phyloP scores from a whole-genome alignment of 331 rosid genomes.

The Spiraea crenata region DNA sequence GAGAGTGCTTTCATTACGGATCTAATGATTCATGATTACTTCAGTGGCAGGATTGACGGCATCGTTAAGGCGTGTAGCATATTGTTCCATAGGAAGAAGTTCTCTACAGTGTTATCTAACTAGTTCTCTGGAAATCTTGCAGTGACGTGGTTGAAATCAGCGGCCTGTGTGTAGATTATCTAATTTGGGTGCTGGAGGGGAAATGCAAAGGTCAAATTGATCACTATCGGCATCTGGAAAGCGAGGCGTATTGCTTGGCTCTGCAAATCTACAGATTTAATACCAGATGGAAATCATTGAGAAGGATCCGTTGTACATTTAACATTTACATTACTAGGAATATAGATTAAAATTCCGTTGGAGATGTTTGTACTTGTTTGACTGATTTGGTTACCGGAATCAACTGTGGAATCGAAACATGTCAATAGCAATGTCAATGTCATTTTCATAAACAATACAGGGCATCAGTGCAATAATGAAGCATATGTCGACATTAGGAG shows the following conservation, averaged over 20 bases:
- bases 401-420: background rate
- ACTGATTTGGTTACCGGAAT: background rate
- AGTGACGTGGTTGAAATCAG: slow-evolving; percentile 12
- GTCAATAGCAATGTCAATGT: background rate
- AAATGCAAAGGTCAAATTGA: no score
- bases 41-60: no score
- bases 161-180: background rate
- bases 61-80: no score
- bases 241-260: background rate
- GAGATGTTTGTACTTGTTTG: background rate
- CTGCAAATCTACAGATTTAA: no score
- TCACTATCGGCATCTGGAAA: background rate
- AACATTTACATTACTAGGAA: background rate
- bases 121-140: background rate
- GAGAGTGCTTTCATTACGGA: no score
- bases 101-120: background rate
- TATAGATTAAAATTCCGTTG: background rate
- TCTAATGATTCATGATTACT: no score
- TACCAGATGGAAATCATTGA: background rate
- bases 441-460: background rate
- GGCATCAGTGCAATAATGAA: background rate
- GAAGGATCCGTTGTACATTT: background rate
- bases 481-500: background rate
- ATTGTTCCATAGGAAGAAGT: no score
- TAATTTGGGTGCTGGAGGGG: background rate